These are phyloP conservation scores for Boletus speciosus DNA, from an alignment of 768 basidiomycete species.

Conservation along the genomic window DNA sequence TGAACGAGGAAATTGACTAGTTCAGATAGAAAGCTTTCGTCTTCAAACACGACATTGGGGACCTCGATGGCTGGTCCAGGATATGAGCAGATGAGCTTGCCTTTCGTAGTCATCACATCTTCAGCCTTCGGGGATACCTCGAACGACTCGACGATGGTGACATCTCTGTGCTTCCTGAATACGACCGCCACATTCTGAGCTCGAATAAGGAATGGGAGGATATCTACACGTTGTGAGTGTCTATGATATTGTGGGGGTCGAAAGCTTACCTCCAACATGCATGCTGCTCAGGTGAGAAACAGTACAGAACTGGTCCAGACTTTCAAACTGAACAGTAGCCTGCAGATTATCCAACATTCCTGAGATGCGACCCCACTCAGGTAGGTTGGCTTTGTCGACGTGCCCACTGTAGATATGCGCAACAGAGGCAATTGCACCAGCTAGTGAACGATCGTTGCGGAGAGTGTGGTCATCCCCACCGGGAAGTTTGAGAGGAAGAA, in stretches of 20 bases:
- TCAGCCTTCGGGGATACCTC: conserved; percentile 39
- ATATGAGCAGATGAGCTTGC: conserved; percentile 44
- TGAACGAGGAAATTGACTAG: conserved; percentile 36
- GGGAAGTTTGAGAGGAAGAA: conserved; percentile 41
- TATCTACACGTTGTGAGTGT: conserved; percentile 27
- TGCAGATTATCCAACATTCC: conserved; percentile 31
- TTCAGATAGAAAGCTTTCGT: conserved; percentile 31
- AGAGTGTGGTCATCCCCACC: conserved; percentile 32
- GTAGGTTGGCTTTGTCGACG: conserved; percentile 3
- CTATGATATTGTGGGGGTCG: too few relatives aligned
- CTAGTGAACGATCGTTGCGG: conserved; percentile 27
- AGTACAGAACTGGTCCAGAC: conserved; percentile 7
- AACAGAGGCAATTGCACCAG: conserved; percentile 14
- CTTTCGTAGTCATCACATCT: conserved; percentile 35
- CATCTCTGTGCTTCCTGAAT: conserved; percentile 28
- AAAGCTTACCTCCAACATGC: conserved; percentile 15
- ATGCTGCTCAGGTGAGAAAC: conserved; percentile 19
- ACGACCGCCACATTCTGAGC: conserved; percentile 50
- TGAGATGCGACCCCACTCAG: conserved; percentile 30
- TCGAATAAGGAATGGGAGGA: conserved; percentile 36
- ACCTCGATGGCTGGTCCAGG: conserved; percentile 45
- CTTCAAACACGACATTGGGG: conserved; percentile 25
- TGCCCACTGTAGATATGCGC: conserved; percentile 17
- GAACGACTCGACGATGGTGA: conserved; percentile 43
- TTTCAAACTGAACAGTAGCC: background rate